Conservation (phyloP, 1,284 basidiomycete species). For the Cutaneotrichosporon dermatis region DNA sequence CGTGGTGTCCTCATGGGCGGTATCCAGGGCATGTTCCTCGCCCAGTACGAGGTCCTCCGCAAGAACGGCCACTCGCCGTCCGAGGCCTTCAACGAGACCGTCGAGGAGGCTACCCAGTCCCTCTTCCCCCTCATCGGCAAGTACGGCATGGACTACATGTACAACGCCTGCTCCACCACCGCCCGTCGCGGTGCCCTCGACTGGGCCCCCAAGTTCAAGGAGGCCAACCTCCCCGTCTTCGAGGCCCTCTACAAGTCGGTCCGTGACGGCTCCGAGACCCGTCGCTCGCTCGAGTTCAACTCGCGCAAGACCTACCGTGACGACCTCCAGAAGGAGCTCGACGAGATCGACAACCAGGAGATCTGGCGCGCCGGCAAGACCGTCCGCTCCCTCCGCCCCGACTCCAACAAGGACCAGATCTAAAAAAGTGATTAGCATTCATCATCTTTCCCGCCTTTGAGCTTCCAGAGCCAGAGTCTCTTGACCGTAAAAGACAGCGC, state of each 20-base stretch:
- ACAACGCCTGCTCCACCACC: slow-evolving; percentile 96
- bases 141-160: slow-evolving; percentile 99
- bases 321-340: slow-evolving; percentile 89
- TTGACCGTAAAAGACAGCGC: not conserved
- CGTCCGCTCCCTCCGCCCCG: slow-evolving; percentile 49
- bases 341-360: slow-evolving; percentile 82
- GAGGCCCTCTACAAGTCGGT: slow-evolving; percentile 92
- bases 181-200: slow-evolving; percentile 97
- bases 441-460: not conserved
- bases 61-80: slow-evolving; percentile 97
- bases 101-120: slow-evolving; percentile 98
- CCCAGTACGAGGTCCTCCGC: slow-evolving; percentile 96
- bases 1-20: slow-evolving; percentile 99
- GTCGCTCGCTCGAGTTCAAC: slow-evolving; percentile 95
- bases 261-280: slow-evolving; percentile 90
- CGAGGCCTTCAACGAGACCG: slow-evolving; percentile 98
- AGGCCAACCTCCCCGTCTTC: slow-evolving; percentile 85
- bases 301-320: slow-evolving; percentile 86
- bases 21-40: slow-evolving; percentile 99
- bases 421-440: slow-evolving; percentile 20
- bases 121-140: slow-evolving; percentile 95
- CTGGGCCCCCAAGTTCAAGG: slow-evolving; percentile 97
- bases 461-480: not conserved
- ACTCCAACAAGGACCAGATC: slow-evolving; percentile 44
- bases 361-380: slow-evolving; percentile 89